Base-by-base conservation (phyloP, 805 yeast species). In the Candida railenensis region DNA sequence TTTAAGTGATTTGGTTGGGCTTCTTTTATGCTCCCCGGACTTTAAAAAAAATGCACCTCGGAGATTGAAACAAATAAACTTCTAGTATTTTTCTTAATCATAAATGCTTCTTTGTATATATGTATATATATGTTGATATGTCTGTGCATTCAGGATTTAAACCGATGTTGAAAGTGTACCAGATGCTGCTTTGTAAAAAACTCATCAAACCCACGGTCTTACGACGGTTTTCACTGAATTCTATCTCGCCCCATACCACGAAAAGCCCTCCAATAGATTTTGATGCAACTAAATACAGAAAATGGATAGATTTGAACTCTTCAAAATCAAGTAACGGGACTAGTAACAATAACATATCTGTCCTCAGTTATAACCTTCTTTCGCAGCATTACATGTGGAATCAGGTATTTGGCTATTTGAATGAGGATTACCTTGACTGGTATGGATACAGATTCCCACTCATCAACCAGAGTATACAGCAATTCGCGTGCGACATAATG, bases 331-430 rank as follows among this genome's bases (percentile, higher is more conserved):
- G 38, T 5, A 34, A 33, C 3, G 30, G 28, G n/a, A 30, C 40
- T 30, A 41, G 25, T 19, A 22, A 42, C 21, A 22, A 44, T 34
- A 39, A 42, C 22, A 21, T 62, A 14, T 44, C 71, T 4, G 58
- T 76, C 18, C 52, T 75, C 60, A 66, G 77, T 1, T 77, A 69
- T 55, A 77, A 77, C 53, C 62, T 76, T 56, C 61, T 77, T n/a
- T 73, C 76, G 8, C 78, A 76, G 39, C 80, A 81, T 44, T 82
- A 82, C 50, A 64, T 81, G 62, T 81, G 87, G 87, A 76, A 77
- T 1, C 73, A 73, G 43, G 80, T 82, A 3, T 82, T 80, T 52
- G 62, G 66, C 8, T 77, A 80, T 53, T 73, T 80, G 16, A 78
- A 80, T 1, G 66, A 67, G 9, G 57, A 69, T 37, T 74, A 65